Conservation (phyloP, 306 rosid genomes). For the Abrus precatorius region DNA sequence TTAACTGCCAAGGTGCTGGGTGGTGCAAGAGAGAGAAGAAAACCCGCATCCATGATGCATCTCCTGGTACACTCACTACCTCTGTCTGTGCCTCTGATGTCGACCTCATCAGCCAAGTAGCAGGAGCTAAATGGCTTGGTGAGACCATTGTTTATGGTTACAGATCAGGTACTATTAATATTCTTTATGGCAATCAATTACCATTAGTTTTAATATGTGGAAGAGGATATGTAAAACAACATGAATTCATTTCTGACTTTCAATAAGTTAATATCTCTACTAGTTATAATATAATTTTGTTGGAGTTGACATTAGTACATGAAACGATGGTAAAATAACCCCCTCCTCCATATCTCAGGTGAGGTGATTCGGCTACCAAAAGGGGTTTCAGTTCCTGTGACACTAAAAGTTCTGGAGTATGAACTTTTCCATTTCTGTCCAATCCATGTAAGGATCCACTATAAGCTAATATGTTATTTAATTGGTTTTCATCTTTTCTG, state of each 20-base stretch:
- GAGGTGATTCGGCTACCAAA: conserved; percentile 78
- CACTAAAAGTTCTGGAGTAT: conserved; percentile 80
- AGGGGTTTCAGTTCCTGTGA: conserved; percentile 84
- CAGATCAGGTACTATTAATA: conserved; percentile 66
- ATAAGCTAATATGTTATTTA: not conserved
- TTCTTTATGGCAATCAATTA: conserved; percentile 50
- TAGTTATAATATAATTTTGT: not conserved
- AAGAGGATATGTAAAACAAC: not conserved
- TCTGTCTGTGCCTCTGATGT: conserved; percentile 78
- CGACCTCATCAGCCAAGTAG: conserved; percentile 68
- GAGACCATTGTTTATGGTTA: conserved; percentile 71
- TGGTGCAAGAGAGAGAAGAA: conserved; percentile 92
- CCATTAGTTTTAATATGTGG: not conserved
- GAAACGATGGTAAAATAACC: not conserved
- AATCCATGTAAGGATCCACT: conserved; percentile 59
- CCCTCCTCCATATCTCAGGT: conserved; percentile 56
- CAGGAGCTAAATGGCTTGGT: conserved; percentile 80
- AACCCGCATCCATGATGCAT: conserved; percentile 77
- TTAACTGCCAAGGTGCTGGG: conserved; percentile 99
- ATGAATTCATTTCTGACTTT: conserved; percentile 5
- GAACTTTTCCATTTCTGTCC: conserved; percentile 93
- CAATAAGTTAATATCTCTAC: not conserved
- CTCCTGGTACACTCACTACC: conserved; percentile 78
- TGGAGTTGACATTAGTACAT: not conserved
- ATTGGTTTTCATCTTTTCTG: not conserved